phyloP scores from a whole-genome alignment of 495 filamentous ascomycete genomes.

The Neurospora sp. region DNA sequence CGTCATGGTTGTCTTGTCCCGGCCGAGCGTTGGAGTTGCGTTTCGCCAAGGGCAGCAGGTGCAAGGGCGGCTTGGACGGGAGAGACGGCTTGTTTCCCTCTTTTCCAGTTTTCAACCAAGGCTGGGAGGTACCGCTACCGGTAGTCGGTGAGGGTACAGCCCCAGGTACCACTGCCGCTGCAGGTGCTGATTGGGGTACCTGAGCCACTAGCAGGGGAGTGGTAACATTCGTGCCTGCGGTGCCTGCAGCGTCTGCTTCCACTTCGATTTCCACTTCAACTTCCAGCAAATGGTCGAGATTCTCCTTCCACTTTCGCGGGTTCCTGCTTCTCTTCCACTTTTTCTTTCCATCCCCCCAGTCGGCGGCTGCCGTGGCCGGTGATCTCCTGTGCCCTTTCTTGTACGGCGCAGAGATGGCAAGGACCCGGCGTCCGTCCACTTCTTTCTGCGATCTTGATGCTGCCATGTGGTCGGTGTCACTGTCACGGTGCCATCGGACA shows the following conservation, averaged over 20 bases:
- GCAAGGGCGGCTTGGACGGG: background rate
- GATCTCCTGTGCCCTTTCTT: background rate
- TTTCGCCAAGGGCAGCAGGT: background rate
- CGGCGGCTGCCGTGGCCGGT: background rate
- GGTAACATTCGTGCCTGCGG: background rate
- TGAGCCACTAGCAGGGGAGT: background rate
- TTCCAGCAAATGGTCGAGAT: background rate
- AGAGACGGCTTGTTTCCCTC: background rate
- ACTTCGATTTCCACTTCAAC: background rate
- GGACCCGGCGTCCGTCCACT: background rate
- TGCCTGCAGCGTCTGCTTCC: conserved; percentile 3
- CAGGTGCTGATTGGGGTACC: background rate
- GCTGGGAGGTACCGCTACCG: background rate
- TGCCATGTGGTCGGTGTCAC: background rate
- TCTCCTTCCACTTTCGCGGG: background rate
- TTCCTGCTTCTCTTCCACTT: background rate
- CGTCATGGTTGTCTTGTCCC: conserved; percentile 1
- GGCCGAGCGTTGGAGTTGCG: conserved; percentile 4
- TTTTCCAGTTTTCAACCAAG: background rate
- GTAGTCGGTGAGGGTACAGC: background rate
- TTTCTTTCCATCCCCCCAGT: background rate
- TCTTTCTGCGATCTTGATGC: background rate
- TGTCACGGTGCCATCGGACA: background rate
- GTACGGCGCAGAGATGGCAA: background rate
- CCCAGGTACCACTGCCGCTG: background rate